Evolutionary conservation across 345 rosid genomes (phyloP).

Genomic region (Boechera retrofracta): DNA sequence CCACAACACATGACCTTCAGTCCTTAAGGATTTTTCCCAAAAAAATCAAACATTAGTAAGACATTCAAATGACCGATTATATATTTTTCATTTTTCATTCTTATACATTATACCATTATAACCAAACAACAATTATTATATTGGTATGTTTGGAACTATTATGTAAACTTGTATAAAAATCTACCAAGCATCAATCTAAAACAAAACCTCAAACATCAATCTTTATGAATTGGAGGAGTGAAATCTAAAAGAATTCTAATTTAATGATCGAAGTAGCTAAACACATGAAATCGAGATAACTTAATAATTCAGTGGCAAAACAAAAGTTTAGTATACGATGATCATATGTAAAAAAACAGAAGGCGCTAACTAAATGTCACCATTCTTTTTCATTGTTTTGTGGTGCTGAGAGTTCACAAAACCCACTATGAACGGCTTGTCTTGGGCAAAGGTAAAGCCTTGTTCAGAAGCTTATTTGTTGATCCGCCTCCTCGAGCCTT

Average conservation of each 20-base stretch:
- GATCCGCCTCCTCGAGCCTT: constrained; percentile 59
- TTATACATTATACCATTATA: neutral
- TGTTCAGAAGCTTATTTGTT: constrained; percentile 42
- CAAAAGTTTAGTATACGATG: neutral
- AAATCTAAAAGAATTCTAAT: neutral
- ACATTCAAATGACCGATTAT: neutral
- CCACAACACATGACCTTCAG: too few relatives aligned
- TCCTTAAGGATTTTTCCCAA: too few relatives aligned
- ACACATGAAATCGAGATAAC: neutral
- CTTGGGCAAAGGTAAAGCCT: constrained; percentile 57
- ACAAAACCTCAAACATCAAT: neutral
- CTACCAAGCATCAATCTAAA: neutral
- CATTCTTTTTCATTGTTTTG: neutral
- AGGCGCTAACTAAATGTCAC: neutral
- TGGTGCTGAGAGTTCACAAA: constrained; percentile 17
- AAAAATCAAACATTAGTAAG: neutral
- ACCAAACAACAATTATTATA: too few relatives aligned
- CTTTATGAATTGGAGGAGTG: neutral
- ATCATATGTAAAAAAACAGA: neutral
- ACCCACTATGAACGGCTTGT: constrained; percentile 1
- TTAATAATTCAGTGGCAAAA: constrained; percentile 3
- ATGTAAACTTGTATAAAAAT: neutral
- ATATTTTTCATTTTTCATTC: neutral
- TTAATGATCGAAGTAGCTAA: neutral
- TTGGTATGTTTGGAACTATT: neutral